Conservation (phyloP, 805 yeast genomes). For the Tetrapisispora fleetii region DNA sequence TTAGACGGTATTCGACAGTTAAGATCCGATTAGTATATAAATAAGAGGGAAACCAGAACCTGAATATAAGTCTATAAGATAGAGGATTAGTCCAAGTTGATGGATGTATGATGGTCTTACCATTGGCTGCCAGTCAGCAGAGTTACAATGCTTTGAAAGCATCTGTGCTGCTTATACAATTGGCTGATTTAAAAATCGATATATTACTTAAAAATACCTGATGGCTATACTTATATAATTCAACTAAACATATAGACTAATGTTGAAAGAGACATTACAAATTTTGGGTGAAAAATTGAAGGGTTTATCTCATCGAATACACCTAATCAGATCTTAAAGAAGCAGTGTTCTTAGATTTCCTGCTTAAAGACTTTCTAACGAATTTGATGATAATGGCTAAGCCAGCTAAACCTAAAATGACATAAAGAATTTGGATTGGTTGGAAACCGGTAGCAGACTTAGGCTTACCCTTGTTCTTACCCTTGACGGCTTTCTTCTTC, state of each 20-base stretch:
- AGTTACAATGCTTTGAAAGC: too few relatives aligned
- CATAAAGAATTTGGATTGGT: conserved; percentile 2
- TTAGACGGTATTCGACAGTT: too few relatives aligned
- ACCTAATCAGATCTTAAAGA: conserved; percentile 5
- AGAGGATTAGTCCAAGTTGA: too few relatives aligned
- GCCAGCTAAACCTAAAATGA: conserved; percentile 2
- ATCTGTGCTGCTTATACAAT: too few relatives aligned
- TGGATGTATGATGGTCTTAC: too few relatives aligned
- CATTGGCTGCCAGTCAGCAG: too few relatives aligned
- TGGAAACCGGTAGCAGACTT: conserved; percentile 2
- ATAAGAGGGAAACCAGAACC: too few relatives aligned
- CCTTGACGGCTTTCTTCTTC: conserved; percentile 2
- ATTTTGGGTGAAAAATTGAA: not conserved
- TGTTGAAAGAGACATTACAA: not conserved
- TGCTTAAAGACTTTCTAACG: not conserved
- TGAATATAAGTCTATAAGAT: too few relatives aligned
- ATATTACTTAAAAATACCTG: not conserved
- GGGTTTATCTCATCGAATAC: not conserved
- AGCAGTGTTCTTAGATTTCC: conserved; percentile 1
- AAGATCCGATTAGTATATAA: not conserved
- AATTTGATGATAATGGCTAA: not conserved
- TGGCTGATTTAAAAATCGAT: not conserved
- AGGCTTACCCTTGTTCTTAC: not conserved
- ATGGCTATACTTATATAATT: not conserved
- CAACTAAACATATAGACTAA: not conserved